Percentiles rank a stretch among this genome's conserved stretches.
Evolutionary conservation across 1,139 yeast genomes (phyloP).

Genomic region (Suhomyces ambrosiae): DNA sequence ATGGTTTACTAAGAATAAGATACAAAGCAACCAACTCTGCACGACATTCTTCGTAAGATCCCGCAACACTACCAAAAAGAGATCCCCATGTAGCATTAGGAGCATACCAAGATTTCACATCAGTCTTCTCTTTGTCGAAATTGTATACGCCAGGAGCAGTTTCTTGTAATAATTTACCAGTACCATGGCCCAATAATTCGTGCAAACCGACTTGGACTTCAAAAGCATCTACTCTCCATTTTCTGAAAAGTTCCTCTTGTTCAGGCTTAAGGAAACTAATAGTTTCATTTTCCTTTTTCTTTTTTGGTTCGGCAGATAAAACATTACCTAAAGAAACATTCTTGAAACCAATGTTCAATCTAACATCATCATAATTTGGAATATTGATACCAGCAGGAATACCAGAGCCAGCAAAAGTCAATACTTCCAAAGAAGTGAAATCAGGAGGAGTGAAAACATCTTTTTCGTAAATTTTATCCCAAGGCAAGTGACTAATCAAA

Average conservation of each 20-base stretch:
- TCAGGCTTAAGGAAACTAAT: conserved; percentile 62
- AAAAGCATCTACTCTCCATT: conserved; percentile 79
- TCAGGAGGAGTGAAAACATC: conserved; percentile 90
- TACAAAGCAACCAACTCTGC: conserved; percentile 90
- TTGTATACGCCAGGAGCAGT: conserved; percentile 65
- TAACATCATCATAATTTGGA: conserved; percentile 88
- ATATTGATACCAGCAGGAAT: conserved; percentile 92
- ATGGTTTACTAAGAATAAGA: conserved; percentile 64
- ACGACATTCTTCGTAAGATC: conserved; percentile 89
- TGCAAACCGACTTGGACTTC: conserved; percentile 94
- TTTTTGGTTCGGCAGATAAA: conserved; percentile 63
- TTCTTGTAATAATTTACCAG: conserved; percentile 78
- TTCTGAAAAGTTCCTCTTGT: conserved; percentile 60
- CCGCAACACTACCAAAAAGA: conserved; percentile 76
- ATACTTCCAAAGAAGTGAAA: conserved; percentile 84
- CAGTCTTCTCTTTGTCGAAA: conserved; percentile 69
- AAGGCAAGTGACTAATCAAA: conserved; percentile 70
- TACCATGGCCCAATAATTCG: conserved; percentile 90
- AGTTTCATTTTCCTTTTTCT: conserved; percentile 66
- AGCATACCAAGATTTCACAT: conserved; percentile 67
- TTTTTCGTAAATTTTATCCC: conserved; percentile 76
- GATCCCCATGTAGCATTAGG: conserved; percentile 91
- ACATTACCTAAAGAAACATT: conserved; percentile 89
- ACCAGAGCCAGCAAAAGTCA: conserved; percentile 88
- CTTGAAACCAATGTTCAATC: conserved; percentile 81